Evolutionary conservation across 768 basidiomycete genomes (phyloP), one percentile per base, ranked within the genome.

Genomic region (Hypholoma fasciculare): DNA sequence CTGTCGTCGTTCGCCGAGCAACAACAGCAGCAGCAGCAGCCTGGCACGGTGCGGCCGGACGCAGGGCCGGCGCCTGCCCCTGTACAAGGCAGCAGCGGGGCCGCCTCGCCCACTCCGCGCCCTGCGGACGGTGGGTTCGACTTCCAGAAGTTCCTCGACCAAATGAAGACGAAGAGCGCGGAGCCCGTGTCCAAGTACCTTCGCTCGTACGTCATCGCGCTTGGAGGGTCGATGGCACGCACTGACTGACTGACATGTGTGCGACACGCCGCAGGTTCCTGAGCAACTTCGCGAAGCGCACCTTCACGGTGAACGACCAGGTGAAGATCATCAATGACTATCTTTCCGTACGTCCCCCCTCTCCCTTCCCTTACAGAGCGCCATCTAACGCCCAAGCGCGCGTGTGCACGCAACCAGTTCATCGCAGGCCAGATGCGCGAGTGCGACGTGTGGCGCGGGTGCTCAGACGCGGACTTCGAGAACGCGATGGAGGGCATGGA

Each of bases 401-500:
- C 23, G 23, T 23, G 23, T 23, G 23, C 23, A 23, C 23, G 23
- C 23, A 23, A 23, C 23, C 23, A 96, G 92, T 99, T 99, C 70
- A 98, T 99, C 65, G 78, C 89, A 0, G 78, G 74, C 36, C 91
- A 90, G 69, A 99, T 99, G 97, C 79, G 88, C 19, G 85, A 86
- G 58, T 81, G 82, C 27, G 94, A 95, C 19, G 76, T 90, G 0
- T 98, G 95, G 96, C 85, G 84, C 67, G 85, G 86, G 58, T 83
- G 83, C 1, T 80, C 87, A 2, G 88, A 93, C 19, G 74, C 77
- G 6, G 95, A 98, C 71, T 98, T 99, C 63, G 97, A 98, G 54
- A 96, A 96, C 65, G 94, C 95, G 0, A 84, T 94, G 78, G 97
- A 99, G 73, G 96, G 95, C 52, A 98, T 98, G 94, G 97, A 99